Base-by-base conservation (phyloP, 345 rosid genomes). In the Rhodomyrtus tomentosa region DNA sequence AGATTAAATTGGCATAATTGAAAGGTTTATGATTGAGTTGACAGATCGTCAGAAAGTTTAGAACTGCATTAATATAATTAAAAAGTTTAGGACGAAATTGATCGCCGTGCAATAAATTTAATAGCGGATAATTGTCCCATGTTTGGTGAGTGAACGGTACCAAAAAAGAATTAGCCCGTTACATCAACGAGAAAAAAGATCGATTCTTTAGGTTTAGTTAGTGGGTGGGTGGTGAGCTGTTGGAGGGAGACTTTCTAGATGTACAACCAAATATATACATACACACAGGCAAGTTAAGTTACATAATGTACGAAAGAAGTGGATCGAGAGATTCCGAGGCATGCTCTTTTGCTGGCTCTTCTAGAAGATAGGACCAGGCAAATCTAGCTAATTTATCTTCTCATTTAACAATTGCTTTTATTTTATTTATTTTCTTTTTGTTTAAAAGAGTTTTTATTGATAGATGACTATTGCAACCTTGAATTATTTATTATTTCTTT, bases 231-330 rank as follows among this genome's bases (percentile, higher is more conserved):
- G 48, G 62, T 51, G 51, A 82, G 52, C 50, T 21, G 52, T 32
- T 73, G n/a, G 62, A 68, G 73, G 51, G 20, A 42, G 82, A 54
- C 53, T 52, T 84, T 84, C 82, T 84, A 84, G 85, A 84, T 53
- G 82, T 53, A 83, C 2, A 52, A 14, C 2, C 22, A 15, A 49
- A 5, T 7, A 27, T n/a, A n/a, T n/a, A n/a, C n/a, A n/a, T n/a
- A n/a, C n/a, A n/a, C n/a, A 20, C 6, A 12, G 3, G 7, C 11
- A 55, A 40, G 21, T 8, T 0, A 18, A 68, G 76, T 32, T 36
- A 16, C 76, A 32, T 32, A 68, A 68, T 8, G 45, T 45, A 32
- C 32, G 76, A 62, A 32, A 62, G 13, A 32, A 32, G 76, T 68
- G 76, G 76, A 18, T 4, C 45, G 45, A 32, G 68, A 82, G 84